Evolutionary conservation across 192 early-diverging fungal genomes (phyloP).

Genomic region (Nowakowskiella sp.): DNA sequence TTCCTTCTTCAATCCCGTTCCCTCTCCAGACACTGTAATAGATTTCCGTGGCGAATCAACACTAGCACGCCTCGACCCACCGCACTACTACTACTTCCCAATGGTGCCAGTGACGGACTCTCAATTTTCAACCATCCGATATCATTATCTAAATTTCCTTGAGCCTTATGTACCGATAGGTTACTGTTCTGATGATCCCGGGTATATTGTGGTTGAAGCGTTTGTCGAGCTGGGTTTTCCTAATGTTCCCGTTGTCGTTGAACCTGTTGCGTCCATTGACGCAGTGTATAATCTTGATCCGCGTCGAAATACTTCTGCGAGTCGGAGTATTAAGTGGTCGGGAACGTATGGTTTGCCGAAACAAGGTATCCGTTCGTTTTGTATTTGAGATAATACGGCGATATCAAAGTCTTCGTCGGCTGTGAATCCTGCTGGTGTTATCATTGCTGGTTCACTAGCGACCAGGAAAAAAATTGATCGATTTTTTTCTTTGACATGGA

Average conservation of each 20-base stretch:
- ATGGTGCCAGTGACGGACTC: too few relatives aligned
- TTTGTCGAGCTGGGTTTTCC: not conserved
- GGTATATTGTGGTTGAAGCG: conserved; percentile 18
- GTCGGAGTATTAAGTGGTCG: conserved; percentile 39
- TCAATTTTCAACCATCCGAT: too few relatives aligned
- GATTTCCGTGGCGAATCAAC: too few relatives aligned
- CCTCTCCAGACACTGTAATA: too few relatives aligned
- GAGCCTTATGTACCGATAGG: too few relatives aligned
- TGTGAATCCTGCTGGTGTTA: conserved; percentile 51
- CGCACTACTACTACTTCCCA: too few relatives aligned
- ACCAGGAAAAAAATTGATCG: not conserved
- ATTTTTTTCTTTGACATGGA: conserved; percentile 8
- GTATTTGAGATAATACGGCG: conserved; percentile 51
- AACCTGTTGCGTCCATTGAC: conserved; percentile 7
- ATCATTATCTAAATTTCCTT: too few relatives aligned
- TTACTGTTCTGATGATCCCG: conserved; percentile 35
- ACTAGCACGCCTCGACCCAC: too few relatives aligned
- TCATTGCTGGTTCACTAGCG: conserved; percentile 36
- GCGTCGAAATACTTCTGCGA: conserved; percentile 49
- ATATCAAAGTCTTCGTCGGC: conserved; percentile 70
- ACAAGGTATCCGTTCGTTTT: conserved; percentile 58
- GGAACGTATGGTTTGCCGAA: conserved; percentile 59
- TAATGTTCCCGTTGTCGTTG: conserved; percentile 8
- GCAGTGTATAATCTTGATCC: conserved; percentile 39
- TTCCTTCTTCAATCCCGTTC: too few relatives aligned